A percentile compares a stretch with the other conserved stretches of the same genome.
Conservation (phyloP, 352 stramenopile species). For the Phytophthora constricta region DNA sequence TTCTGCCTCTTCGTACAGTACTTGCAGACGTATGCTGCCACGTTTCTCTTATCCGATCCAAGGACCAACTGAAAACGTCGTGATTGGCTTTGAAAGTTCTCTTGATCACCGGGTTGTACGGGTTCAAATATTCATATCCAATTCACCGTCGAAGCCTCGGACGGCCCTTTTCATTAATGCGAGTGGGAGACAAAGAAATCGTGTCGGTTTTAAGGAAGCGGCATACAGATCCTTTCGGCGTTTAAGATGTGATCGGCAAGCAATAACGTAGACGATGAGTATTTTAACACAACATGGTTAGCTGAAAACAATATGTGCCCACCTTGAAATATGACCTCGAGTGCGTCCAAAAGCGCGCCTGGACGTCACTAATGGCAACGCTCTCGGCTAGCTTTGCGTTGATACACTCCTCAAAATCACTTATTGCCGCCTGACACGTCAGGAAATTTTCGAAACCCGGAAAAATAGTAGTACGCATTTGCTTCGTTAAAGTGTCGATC, state of each 20-base stretch:
- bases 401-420: background rate
- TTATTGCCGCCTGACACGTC: background rate
- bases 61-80: constrained; percentile 30
- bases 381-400: background rate
- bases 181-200: background rate
- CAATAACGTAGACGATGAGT: too few species aligned
- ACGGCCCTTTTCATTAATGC: background rate
- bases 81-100: constrained; percentile 36
- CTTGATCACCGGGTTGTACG: constrained; percentile 29
- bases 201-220: constrained; percentile 29
- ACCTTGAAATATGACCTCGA: constrained; percentile 30
- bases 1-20: constrained; percentile 44
- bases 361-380: constrained; percentile 9
- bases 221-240: constrained; percentile 20
- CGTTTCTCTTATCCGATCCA: constrained; percentile 10
- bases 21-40: constrained; percentile 33
- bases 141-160: constrained; percentile 14
- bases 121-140: constrained; percentile 39
- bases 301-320: too few species aligned
- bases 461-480: too few species aligned
- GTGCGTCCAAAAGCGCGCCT: constrained; percentile 22
- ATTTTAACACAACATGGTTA: too few species aligned
- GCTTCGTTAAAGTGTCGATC: background rate
- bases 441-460: background rate
- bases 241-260: constrained; percentile 19